Conservation (phyloP, 1,139 yeast species). For the Arxiozyma slooffiae region DNA sequence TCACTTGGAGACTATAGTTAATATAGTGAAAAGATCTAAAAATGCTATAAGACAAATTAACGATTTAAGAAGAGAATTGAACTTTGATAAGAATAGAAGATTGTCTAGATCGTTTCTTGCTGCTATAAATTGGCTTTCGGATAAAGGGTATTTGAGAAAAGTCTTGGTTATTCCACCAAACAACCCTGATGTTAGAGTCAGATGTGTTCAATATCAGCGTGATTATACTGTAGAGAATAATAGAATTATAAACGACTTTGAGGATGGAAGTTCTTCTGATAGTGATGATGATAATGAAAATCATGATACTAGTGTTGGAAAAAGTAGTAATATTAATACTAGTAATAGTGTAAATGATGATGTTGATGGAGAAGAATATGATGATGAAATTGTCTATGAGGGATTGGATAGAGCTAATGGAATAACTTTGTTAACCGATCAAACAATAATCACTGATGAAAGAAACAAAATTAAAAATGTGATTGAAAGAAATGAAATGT, state of each 20-base stretch:
- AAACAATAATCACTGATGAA: conserved; percentile 27
- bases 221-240: conserved; percentile 35
- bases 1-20: conserved; percentile 39
- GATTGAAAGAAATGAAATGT: conserved; percentile 19
- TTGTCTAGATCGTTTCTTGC: conserved; percentile 44
- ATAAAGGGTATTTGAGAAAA: conserved; percentile 46
- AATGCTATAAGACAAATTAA: conserved; percentile 55
- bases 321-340: neutral
- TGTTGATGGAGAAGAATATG: conserved; percentile 25
- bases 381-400: conserved; percentile 25
- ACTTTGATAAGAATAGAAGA: conserved; percentile 39
- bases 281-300: conserved; percentile 20
- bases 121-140: conserved; percentile 42
- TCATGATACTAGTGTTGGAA: neutral
- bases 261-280: conserved; percentile 28
- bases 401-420: conserved; percentile 29
- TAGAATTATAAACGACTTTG: conserved; percentile 9
- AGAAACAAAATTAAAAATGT: conserved; percentile 12
- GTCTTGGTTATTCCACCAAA: conserved; percentile 48
- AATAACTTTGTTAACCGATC: conserved; percentile 26
- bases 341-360: conserved; percentile 3
- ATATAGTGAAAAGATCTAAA: conserved; percentile 53
- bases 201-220: conserved; percentile 50
- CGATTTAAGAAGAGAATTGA: conserved; percentile 57
- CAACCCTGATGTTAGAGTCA: conserved; percentile 37